Conservation (phyloP, 2,329 filamentous ascomycete species). For the Purpureocillium lavendulum region DNA sequence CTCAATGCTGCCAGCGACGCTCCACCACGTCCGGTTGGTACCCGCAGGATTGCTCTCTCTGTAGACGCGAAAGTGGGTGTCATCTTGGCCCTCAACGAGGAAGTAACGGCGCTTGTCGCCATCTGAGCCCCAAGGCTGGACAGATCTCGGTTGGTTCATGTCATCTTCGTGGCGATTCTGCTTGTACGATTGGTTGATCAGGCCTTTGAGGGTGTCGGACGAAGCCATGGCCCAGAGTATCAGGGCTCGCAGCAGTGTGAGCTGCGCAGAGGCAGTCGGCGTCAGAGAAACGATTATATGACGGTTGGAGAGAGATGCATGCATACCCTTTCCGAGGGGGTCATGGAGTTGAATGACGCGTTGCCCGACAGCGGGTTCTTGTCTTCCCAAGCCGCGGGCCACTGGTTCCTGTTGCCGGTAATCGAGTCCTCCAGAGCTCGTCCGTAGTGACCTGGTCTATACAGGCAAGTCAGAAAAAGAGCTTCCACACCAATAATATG, state of each 20-base stretch:
- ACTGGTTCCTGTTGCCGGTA: constrained; percentile 75
- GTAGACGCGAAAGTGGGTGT: constrained; percentile 90
- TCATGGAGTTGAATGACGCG: constrained; percentile 75
- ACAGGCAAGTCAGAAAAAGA: too few species aligned
- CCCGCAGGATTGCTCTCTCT: constrained; percentile 81
- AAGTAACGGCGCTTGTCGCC: constrained; percentile 90
- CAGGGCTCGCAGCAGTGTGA: constrained; percentile 74
- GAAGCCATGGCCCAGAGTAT: constrained; percentile 84
- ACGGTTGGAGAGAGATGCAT: background rate
- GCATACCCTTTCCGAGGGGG: constrained; percentile 69
- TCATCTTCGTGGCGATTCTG: constrained; percentile 73
- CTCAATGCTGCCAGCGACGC: constrained; percentile 81
- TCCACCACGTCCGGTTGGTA: constrained; percentile 79
- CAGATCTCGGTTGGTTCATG: constrained; percentile 76
- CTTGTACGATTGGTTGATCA: constrained; percentile 85
- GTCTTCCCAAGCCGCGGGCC: constrained; percentile 75
- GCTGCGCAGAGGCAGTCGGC: constrained; percentile 36
- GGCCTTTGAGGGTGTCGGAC: constrained; percentile 71
- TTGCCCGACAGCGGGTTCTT: constrained; percentile 77
- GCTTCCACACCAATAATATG: too few species aligned
- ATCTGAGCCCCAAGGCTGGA: constrained; percentile 85
- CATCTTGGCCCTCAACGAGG: constrained; percentile 86
- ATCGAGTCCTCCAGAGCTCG: constrained; percentile 92
- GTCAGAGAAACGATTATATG: constrained; percentile 5
- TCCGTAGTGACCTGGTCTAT: constrained; percentile 82